Conservation (phyloP, 2,329 filamentous ascomycete species). For the Aspergillus proliferans region DNA sequence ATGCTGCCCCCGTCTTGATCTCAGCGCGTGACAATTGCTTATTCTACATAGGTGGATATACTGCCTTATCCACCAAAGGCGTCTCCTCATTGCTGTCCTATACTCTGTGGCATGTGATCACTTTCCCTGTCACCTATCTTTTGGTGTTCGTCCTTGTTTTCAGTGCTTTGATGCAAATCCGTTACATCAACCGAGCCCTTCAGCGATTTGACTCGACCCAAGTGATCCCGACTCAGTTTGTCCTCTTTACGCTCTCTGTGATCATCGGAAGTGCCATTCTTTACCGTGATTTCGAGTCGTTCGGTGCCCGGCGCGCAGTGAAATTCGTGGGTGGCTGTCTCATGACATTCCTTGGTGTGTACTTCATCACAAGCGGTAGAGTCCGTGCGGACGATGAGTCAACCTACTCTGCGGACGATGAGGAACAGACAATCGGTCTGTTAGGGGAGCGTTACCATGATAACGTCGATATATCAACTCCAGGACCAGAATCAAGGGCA, state of each 20-base stretch:
- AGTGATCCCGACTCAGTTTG: slow-evolving; percentile 96
- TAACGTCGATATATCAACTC: slow-evolving; percentile 25
- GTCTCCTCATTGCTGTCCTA: slow-evolving; percentile 92
- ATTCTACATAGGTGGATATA: slow-evolving; percentile 69
- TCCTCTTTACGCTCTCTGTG: slow-evolving; percentile 90
- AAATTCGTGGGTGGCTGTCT: slow-evolving; percentile 90
- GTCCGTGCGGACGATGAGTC: slow-evolving; percentile 52
- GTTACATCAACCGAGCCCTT: slow-evolving; percentile 84
- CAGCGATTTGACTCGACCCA: slow-evolving; percentile 95
- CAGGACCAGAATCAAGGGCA: slow-evolving; percentile 11
- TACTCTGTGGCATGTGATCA: slow-evolving; percentile 79
- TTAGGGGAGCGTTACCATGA: slow-evolving; percentile 34
- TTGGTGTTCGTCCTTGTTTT: slow-evolving; percentile 71
- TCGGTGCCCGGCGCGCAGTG: slow-evolving; percentile 62
- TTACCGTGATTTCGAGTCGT: slow-evolving; percentile 90
- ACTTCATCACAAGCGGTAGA: slow-evolving; percentile 86
- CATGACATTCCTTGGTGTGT: slow-evolving; percentile 93
- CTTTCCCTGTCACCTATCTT: slow-evolving; percentile 85
- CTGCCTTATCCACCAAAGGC: slow-evolving; percentile 92
- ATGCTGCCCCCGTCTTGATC: slow-evolving; percentile 14
- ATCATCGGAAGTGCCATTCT: slow-evolving; percentile 89
- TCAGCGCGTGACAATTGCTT: slow-evolving; percentile 5
- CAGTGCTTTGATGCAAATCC: slow-evolving; percentile 93
- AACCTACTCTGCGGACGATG: slow-evolving; percentile 59
- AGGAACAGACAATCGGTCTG: slow-evolving; percentile 49